A percentile compares a stretch with the other conserved stretches of the same genome.
Conservation (phyloP, 768 basidiomycete genomes). For the Crucibulum laeve region DNA sequence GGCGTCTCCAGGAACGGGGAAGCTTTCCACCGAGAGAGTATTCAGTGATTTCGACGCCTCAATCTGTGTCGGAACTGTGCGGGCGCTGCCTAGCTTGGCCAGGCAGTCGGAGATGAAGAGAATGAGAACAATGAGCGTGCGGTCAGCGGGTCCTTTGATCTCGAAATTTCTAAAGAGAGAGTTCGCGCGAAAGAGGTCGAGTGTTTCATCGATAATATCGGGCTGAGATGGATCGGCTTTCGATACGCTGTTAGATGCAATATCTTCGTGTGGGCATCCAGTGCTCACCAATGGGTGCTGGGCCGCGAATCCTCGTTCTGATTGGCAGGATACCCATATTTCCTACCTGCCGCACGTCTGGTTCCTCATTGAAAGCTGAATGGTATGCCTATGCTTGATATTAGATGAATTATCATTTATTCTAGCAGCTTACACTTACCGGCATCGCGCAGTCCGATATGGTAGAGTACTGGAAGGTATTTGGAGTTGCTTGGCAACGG, state of each 20-base stretch:
- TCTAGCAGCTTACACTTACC: conserved; percentile 30
- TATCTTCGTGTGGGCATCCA: conserved; percentile 3
- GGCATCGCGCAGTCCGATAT: conserved; percentile 36
- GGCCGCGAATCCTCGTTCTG: conserved; percentile 87
- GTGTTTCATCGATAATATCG: conserved; percentile 94
- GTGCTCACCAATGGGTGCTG: conserved; percentile 72
- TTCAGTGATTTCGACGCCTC: conserved; percentile 87
- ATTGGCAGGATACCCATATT: conserved; percentile 90
- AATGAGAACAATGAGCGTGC: conserved; percentile 94
- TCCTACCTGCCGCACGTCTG: conserved; percentile 79
- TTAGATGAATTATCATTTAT: conserved; percentile 8
- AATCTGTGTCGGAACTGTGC: conserved; percentile 66
- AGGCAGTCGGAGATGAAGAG: conserved; percentile 98
- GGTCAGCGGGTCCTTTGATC: conserved; percentile 97
- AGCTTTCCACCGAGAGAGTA: conserved; percentile 90
- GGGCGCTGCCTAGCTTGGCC: conserved; percentile 75
- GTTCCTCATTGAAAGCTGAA: conserved; percentile 85
- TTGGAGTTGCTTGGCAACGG: conserved; percentile 25
- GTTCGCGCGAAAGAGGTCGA: conserved; percentile 97
- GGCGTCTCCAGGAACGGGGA: conserved; percentile 93
- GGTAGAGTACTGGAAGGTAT: conserved; percentile 13
- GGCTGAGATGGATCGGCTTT: conserved; percentile 73
- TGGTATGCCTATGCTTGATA: conserved; percentile 80
- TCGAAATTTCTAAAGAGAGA: conserved; percentile 99
- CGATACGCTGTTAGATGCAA: conserved; percentile 10